These are phyloP conservation scores for Themeda triandra DNA, from an alignment of 176 grass and related monocot genomes.

Conservation along the genomic window DNA sequence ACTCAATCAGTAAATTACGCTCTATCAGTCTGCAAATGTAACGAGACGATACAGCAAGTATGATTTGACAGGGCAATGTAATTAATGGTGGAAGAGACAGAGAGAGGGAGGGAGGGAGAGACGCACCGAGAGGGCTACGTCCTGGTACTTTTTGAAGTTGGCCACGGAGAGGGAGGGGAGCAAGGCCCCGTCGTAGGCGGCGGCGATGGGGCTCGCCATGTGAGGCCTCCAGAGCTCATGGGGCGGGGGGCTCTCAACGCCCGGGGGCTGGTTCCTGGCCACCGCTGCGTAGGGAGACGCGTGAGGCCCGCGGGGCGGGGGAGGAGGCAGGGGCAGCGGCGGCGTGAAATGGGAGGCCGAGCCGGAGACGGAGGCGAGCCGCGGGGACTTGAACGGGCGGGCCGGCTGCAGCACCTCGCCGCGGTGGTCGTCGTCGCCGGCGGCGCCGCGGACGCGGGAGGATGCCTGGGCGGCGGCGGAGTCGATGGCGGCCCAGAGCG, in stretches of 20 bases:
- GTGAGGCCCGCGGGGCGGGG: not conserved
- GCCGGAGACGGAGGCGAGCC: constrained; percentile 31
- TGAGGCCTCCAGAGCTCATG: constrained; percentile 10
- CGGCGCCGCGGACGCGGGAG: not conserved
- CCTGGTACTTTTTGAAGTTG: constrained; percentile 83
- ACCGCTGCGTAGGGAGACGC: constrained; percentile 8
- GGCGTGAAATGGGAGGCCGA: constrained; percentile 2
- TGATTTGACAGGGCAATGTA: not conserved
- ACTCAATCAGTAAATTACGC: not conserved
- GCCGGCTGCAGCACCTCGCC: constrained; percentile 66
- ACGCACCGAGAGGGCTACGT: constrained; percentile 62
- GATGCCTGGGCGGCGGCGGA: not conserved
- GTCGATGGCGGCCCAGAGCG: constrained; percentile 70
- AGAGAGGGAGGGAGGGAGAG: not conserved
- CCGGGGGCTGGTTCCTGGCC: constrained; percentile 15
- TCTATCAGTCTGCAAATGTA: not conserved
- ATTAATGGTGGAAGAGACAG: not conserved
- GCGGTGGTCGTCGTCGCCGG: constrained; percentile 28
- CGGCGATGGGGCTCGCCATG: not conserved
- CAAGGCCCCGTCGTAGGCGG: constrained; percentile 31
- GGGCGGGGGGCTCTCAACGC: constrained; percentile 49
- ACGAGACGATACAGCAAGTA: not conserved
- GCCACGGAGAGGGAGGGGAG: constrained; percentile 68
- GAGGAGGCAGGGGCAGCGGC: not conserved
- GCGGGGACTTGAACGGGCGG: constrained; percentile 45